Conservation (phyloP, 1,139 yeast genomes). For the Pneumocystis sp. region DNA sequence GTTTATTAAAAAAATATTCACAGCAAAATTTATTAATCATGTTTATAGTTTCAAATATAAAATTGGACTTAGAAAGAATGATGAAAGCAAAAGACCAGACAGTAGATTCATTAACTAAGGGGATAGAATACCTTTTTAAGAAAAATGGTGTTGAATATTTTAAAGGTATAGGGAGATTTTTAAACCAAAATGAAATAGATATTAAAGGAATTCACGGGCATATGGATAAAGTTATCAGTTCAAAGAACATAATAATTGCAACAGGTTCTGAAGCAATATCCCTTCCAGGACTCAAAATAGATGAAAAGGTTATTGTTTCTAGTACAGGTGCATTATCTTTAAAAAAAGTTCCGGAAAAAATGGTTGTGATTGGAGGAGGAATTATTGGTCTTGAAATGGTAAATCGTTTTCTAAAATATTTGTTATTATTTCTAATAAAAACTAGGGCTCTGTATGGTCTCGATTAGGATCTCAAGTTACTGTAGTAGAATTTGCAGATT, state of each 20-base stretch:
- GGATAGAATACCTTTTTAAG: conserved; percentile 88
- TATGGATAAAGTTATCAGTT: conserved; percentile 50
- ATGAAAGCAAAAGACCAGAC: conserved; percentile 88
- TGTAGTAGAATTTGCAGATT: conserved; percentile 73
- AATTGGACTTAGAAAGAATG: conserved; percentile 59
- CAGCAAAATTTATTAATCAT: neutral
- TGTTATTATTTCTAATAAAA: neutral
- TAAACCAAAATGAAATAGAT: conserved; percentile 60
- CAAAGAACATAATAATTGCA: conserved; percentile 84
- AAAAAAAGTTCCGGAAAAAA: conserved; percentile 77
- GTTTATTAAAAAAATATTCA: conserved; percentile 6
- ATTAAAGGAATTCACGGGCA: conserved; percentile 82
- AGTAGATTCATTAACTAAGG: conserved; percentile 78
- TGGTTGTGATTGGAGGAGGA: conserved; percentile 97
- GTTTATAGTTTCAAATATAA: conserved; percentile 38
- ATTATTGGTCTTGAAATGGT: conserved; percentile 95
- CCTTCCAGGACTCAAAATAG: conserved; percentile 94
- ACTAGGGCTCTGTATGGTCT: conserved; percentile 74
- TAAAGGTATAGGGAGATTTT: conserved; percentile 84
- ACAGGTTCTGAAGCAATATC: conserved; percentile 98
- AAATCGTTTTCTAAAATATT: neutral
- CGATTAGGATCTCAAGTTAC: conserved; percentile 94
- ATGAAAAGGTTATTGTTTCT: conserved; percentile 92
- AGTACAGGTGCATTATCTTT: conserved; percentile 85
- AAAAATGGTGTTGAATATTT: conserved; percentile 87